phyloP scores from a whole-genome alignment of 192 early-diverging fungal species.

The Coemansia sp. region DNA sequence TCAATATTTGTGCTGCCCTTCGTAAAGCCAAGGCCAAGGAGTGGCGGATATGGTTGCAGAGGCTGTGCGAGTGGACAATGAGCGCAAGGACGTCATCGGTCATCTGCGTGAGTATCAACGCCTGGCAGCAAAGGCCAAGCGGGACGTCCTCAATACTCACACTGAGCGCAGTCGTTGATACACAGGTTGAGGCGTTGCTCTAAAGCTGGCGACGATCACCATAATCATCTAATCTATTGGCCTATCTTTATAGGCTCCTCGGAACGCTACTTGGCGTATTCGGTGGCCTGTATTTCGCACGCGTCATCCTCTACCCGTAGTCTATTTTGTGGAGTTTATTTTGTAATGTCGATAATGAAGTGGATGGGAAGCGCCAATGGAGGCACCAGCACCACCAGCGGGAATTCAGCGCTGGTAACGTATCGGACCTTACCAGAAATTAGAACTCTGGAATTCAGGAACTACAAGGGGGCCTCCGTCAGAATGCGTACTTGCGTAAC shows the following conservation, averaged over 20 bases:
- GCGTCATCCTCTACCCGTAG: too few relatives aligned
- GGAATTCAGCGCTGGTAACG: conserved; percentile 12
- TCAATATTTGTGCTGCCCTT: not conserved
- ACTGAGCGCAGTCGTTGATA: not conserved
- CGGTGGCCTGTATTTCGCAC: not conserved
- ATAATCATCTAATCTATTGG: too few relatives aligned
- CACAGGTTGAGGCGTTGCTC: too few relatives aligned
- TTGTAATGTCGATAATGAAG: conserved; percentile 65
- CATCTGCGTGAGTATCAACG: too few relatives aligned
- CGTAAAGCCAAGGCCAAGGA: not conserved
- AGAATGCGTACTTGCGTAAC: not conserved
- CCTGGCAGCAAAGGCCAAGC: too few relatives aligned
- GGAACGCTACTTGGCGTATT: not conserved
- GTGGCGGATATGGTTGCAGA: not conserved
- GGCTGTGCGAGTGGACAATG: not conserved
- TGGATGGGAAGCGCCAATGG: conserved; percentile 55
- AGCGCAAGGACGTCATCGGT: not conserved
- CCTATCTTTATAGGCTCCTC: too few relatives aligned
- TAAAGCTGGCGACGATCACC: too few relatives aligned
- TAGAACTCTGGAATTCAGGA: not conserved
- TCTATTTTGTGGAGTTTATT: too few relatives aligned
- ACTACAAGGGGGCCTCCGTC: not conserved
- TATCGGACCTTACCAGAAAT: not conserved
- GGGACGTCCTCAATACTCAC: too few relatives aligned
- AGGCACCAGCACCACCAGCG: conserved; percentile 22